Base-by-base conservation (phyloP, 2,329 filamentous ascomycete species). In the Lachnellula subtilissima region DNA sequence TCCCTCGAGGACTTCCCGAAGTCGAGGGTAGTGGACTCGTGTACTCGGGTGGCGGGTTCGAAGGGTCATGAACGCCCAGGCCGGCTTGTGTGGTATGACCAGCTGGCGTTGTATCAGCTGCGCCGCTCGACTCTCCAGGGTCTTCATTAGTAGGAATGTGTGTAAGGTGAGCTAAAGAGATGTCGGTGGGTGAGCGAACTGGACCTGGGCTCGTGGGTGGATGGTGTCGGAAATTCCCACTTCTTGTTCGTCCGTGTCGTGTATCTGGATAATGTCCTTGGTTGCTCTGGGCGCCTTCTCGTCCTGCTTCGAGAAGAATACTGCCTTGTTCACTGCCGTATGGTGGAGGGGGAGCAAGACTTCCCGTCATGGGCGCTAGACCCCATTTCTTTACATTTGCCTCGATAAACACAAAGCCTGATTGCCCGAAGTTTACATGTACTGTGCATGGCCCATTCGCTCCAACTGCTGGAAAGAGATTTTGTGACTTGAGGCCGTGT, bases 381-480 rank as follows among this genome's bases (percentile, higher is more conserved):
- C 94, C 94, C 94, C 94, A 99, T 78, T 97, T 99, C 84, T 99
- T 99, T 58, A 99, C 94, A 68, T 99, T 99, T 60, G 93, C 94
- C 74, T 99, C 94, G 65, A 99, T 97, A 69, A 97, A 99, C 49
- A 99, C 94, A 69, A 97, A 99, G 36, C 94, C 94, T 69, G 94
- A 90, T 71, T 99, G 94, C 7, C 94, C 94, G 71, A 99, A 95
- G 72, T 99, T 99, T 70, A 97, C 94, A 70, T 99, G 93, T 1
- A 99, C 84, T 35, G 87, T 87, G 67, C 90, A 92, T 15, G 94
- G 94, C 0, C 94, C 94, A 69, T 94, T 97, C 55, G 94, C 92
- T 45, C 94, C 94, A n/a, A 99, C 84, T 0, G 94, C 94, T 1
- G 94, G 94, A 74, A 99, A 99, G 76, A 97, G 94, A 71, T 99